Evolutionary conservation across 1,139 yeast genomes (phyloP), one percentile per base, ranked within the genome.

Genomic region (Petasospora fabianii): DNA sequence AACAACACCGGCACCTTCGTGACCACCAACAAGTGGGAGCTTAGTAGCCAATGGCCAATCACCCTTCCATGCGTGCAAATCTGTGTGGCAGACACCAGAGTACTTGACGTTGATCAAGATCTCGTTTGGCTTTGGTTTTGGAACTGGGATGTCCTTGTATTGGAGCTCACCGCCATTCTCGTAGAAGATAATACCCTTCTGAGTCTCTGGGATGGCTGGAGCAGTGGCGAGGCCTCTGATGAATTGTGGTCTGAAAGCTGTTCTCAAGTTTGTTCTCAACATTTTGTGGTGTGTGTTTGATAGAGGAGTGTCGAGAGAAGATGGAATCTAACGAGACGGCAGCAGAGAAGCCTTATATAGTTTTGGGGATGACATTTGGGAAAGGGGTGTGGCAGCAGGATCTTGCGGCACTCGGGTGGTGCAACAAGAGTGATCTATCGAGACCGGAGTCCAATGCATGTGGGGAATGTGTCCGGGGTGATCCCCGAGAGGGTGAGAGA

Each of bases 61-160:
- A 58, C 83, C 84, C 58, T 77, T 73, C 82, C 83, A 77, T 36
- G 83, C 84, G 60, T 78, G 84, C 56, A 77, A 68, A 57, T 78
- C 84, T 30, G 84, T 78, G 65, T 77, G 84, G 59, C 84, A 78
- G 31, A 78, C 84, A 60, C 84, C 84, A 10, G 84, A 77, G 64
- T 76, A 78, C 61, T 75, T 75, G 54, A 78, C 77, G 52, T 78
- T 71, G 57, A 78, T 66, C 57, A 78, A 68, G 42, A 78, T 59
- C 60, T 78, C 84, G 52, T 73, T 77, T 34, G 82, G 64, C 56
- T 75, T 75, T 47, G 84, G 84, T 27, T 54, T 63, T 49, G 84
- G 84, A 30, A 77, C 83, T 32, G 77, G 71, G 39, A 77, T 71
- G 51, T 76, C 81, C 52, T 67, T 75, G 65, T 75, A 77, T 42